Base-by-base conservation (phyloP, 805 yeast genomes). In the Zygosaccharomyces kombuchaensis region DNA sequence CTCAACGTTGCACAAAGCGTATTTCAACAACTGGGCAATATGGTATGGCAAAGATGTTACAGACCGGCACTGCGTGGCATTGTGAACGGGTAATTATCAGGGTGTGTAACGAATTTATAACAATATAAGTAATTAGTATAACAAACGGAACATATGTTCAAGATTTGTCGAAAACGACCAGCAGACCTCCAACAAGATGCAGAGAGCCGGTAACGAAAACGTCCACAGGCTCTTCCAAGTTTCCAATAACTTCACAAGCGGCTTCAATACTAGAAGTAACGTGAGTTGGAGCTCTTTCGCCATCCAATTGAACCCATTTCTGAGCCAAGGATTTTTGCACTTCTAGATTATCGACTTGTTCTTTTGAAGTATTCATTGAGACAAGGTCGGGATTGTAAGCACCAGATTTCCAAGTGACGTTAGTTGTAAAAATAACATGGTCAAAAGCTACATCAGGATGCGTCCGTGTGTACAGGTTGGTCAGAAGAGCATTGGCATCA, bases 131-230 rank as follows among this genome's bases (percentile, higher is more conserved):
- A 38, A 34, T 12, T 9, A 40, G 23, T 40, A 16, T 31, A 34
- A 25, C 29, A 34, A 31, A 19, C 17, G 16, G 17, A 30, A 19
- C 9, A 29, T 5, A 4, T 21, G 10, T 19, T 34, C 36, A 27
- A 43, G 32, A 6, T 12, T 66, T 72, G 43, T 91, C 96, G 35
- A 88, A 68, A 5, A 90, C 96, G 2, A 88, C 89, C 31, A 93
- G 67, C 46, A 93, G 77, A 0, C 98, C 99, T 13, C 99, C 99
- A 9, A 93, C 96, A 46, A 95, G 71, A 63, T 91, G 96, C 53
- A 93, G 71, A 4, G 97, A 89, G 1, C 99, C 99, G 48, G 95
- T 85, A 0, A 89, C 97, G 68, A 89, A 84, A 1, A 88, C 95
- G 52, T 88, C 89, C 17, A 80, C 66, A 1, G 57, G 55, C 6